Conservation (phyloP, 177 flowering plant species). For the Vitis hybrid region DNA sequence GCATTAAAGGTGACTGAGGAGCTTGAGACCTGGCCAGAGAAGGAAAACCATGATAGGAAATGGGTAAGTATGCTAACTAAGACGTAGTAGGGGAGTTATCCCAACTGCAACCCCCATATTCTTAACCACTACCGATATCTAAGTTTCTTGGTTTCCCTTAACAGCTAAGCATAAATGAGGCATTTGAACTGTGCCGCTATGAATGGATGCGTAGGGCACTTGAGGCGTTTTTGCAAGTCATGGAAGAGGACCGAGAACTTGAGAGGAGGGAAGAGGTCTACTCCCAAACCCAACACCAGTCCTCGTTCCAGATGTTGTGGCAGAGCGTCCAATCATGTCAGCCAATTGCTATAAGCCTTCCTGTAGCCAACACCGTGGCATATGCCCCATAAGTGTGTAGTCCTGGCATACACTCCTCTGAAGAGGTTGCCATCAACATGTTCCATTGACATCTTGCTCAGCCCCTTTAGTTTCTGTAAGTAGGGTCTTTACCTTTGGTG, state of each 20-base stretch:
- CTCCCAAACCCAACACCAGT: neutral
- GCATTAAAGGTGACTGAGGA: conserved; percentile 77
- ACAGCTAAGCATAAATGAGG: conserved; percentile 51
- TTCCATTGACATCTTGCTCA: neutral
- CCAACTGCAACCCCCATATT: neutral
- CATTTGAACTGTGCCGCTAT: conserved; percentile 65
- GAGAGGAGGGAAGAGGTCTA: conserved; percentile 17
- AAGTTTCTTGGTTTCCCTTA: neutral
- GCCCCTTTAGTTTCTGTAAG: no score
- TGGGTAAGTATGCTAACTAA: conserved; percentile 51
- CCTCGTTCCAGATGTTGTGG: conserved; percentile 19
- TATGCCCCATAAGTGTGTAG: conserved; percentile 17
- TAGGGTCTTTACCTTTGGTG: no score
- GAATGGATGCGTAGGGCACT: conserved; percentile 80
- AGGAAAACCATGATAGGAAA: conserved; percentile 44
- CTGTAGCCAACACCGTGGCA: conserved; percentile 19
- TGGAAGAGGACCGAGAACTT: conserved; percentile 22
- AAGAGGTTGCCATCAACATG: conserved; percentile 14
- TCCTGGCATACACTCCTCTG: conserved; percentile 13
- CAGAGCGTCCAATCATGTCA: conserved; percentile 28
- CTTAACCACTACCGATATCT: neutral
- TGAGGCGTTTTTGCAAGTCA: conserved; percentile 31
- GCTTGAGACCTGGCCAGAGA: conserved; percentile 78
- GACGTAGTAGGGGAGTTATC: neutral
- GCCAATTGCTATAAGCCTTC: conserved; percentile 32